A percentile compares a stretch with the other conserved stretches of the same genome.
Evolutionary conservation across 176 grass and related monocot species (phyloP).

Genomic region (Aegilops umbellulata): DNA sequence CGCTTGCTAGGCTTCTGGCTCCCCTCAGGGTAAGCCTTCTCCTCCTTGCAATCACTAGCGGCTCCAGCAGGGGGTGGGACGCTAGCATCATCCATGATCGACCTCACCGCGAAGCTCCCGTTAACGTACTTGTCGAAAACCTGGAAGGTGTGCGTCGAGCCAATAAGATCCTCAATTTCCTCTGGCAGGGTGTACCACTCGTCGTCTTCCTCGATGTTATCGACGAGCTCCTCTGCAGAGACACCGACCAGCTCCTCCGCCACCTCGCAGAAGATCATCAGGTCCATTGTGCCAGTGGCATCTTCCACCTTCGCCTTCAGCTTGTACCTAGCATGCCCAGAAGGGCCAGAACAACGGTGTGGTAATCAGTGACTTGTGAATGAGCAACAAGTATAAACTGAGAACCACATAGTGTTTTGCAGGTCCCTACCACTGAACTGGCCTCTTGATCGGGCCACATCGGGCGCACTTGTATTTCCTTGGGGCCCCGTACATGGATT

Average conservation of each 20-base stretch:
- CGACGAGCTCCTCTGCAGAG: background rate
- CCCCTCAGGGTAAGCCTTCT: background rate
- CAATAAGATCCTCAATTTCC: background rate
- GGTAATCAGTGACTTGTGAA: background rate
- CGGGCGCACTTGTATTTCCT: background rate
- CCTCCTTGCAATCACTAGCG: background rate
- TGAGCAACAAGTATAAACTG: background rate
- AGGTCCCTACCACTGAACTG: background rate
- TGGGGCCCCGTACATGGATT: background rate
- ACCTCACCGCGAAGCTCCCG: background rate
- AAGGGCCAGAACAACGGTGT: background rate
- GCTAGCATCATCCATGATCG: background rate
- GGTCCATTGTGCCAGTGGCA: background rate
- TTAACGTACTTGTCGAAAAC: background rate
- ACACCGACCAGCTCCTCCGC: background rate
- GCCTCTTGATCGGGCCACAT: constrained; percentile 7
- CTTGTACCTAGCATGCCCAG: background rate
- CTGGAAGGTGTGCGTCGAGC: constrained; percentile 3
- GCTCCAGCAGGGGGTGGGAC: background rate
- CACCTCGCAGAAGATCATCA: constrained; percentile 8
- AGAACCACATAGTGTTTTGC: background rate
- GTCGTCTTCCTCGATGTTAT: background rate
- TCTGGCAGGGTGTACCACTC: background rate
- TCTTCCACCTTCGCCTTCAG: constrained; percentile 8
- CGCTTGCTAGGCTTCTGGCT: background rate